Evolutionary conservation across 495 filamentous ascomycete species (phyloP).

Genomic region (Aspergillus carlsbadensis): DNA sequence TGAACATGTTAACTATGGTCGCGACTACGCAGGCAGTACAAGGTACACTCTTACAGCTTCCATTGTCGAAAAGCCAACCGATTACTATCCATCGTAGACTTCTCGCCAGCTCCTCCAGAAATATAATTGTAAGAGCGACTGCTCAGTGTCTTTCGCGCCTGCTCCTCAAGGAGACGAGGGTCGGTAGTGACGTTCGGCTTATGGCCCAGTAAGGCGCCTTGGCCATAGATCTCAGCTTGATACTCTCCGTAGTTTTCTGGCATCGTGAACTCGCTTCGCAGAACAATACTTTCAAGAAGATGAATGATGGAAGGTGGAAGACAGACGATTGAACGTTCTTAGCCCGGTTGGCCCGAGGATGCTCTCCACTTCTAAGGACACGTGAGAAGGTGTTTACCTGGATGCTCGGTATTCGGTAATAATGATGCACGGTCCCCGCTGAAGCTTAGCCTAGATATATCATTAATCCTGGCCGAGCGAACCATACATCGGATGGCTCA

Average conservation of each 20-base stretch:
- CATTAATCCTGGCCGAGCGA: too few relatives aligned
- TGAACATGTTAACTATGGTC: neutral
- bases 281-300: neutral
- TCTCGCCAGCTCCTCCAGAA: constrained; percentile 63
- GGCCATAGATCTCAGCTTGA: constrained; percentile 49
- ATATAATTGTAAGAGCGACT: constrained; percentile 58
- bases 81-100: constrained; percentile 65
- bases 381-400: neutral
- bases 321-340: neutral
- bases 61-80: constrained; percentile 63
- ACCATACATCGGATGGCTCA: too few relatives aligned
- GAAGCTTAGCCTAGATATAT: too few relatives aligned
- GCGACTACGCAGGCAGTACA: neutral
- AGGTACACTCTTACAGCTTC: constrained; percentile 48
- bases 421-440: neutral
- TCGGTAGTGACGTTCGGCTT: constrained; percentile 58
- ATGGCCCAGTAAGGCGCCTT: constrained; percentile 46
- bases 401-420: neutral
- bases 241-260: constrained; percentile 44
- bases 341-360: neutral
- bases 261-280: constrained; percentile 26
- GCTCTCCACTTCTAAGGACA: constrained; percentile 1
- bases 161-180: constrained; percentile 57
- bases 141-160: constrained; percentile 50
- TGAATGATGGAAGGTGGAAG: neutral